Base-by-base conservation (phyloP, 805 yeast species). In the Barnettozyma siamensis region DNA sequence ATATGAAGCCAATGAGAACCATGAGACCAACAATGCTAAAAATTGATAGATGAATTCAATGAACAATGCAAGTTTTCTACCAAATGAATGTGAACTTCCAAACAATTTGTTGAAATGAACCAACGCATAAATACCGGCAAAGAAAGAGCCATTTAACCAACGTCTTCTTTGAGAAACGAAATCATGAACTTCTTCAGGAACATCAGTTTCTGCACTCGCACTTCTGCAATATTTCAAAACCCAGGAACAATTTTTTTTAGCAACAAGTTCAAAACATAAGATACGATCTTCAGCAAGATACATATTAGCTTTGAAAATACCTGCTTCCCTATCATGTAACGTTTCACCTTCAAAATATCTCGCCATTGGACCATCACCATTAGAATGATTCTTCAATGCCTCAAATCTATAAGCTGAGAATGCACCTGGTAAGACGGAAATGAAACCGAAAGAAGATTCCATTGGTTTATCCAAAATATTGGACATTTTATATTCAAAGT, bases 261-360 rank as follows among this genome's bases (percentile, higher is more conserved):
- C 93, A n/a, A 91, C 94, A 38, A 91, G 71, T 64, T 91, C 98
- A 67, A 87, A 91, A 72, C 98, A 93, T 51, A 91, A 68, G 41
- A 91, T 88, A 63, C 98, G 77, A 64, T 93, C 99, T 65, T 91
- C 98, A 7, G 99, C 99, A 42, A 91, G 73, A 62, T 89, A 93
- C 98, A 93, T 91, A 61, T 91, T 91, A 4, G 96, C 83, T 30
- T 91, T 86, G 69, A 91, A 93, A 39, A 91, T 80, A 33, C 96
- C 95, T 27, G 80, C 76, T 33, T 78, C 76, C 24, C 69, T 68
- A 43, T 80, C 82, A 44, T 67, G 71, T 48, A 89, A 69, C 43
- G 80, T 83, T 62, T 91, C 97, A 50, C 98, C 98, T 62, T 88
- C 86, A 64, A 93, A 83, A 60, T 91, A 91, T 59, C 88, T 86